Percentiles rank a stretch among this genome's conserved stretches.
Evolutionary conservation across 768 basidiomycete species (phyloP).

Genomic region (Pilatotrama ljubarskyi): DNA sequence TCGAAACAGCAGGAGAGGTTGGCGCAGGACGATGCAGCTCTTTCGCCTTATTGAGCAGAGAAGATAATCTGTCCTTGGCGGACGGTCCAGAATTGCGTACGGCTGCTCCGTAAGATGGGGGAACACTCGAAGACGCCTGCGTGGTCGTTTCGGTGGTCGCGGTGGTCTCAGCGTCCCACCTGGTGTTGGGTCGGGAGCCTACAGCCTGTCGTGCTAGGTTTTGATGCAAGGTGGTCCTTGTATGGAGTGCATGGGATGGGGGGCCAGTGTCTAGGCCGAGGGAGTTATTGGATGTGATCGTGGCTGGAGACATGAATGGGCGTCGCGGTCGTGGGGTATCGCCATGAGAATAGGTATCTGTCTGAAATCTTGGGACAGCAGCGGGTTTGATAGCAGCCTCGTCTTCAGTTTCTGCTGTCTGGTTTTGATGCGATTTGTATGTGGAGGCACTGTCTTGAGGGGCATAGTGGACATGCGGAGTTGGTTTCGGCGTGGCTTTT

Average conservation of each 20-base stretch:
- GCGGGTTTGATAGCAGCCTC: constrained; percentile 10
- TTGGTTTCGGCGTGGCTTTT: constrained; percentile 25
- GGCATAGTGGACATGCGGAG: neutral
- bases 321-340: constrained; percentile 23
- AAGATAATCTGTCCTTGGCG: constrained; percentile 8
- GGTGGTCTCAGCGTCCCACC: constrained; percentile 40
- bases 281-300: constrained; percentile 25
- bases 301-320: constrained; percentile 23
- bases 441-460: constrained; percentile 1
- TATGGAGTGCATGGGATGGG: constrained; percentile 2
- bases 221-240: constrained; percentile 12
- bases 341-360: constrained; percentile 9
- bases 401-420: constrained; percentile 26
- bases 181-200: neutral
- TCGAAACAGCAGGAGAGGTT: neutral
- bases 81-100: constrained; percentile 29
- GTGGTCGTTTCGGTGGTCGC: constrained; percentile 38
- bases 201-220: constrained; percentile 15
- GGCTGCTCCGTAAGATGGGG: constrained; percentile 52
- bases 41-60: constrained; percentile 4
- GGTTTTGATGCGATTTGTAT: constrained; percentile 29
- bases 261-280: constrained; percentile 32
- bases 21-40: neutral
- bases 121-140: constrained; percentile 41
- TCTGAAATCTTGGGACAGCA: neutral